Conservation (phyloP, 139 green algal genomes). For the Limnomonas spitsbergensis region DNA sequence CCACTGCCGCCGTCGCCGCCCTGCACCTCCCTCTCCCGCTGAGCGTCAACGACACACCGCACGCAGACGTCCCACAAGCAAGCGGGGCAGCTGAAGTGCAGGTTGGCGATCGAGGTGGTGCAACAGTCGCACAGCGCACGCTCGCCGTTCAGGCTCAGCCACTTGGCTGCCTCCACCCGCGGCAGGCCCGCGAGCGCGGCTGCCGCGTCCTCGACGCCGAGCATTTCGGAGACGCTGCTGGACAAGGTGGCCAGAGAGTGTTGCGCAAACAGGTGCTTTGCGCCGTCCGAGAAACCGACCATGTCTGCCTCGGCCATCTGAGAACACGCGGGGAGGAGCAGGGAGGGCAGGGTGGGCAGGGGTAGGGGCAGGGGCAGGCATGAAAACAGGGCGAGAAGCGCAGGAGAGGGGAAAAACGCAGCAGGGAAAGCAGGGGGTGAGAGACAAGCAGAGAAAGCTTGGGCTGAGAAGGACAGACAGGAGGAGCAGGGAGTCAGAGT, state of each 20-base stretch:
- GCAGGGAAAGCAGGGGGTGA: no score
- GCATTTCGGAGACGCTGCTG: not conserved
- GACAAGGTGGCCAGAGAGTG: not conserved
- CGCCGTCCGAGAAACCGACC: not conserved
- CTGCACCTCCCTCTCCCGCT: not conserved
- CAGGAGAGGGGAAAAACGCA: no score
- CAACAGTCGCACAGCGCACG: not conserved
- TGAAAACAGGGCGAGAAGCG: no score
- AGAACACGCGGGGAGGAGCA: no score
- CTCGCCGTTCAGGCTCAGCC: not conserved
- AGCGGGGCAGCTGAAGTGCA: not conserved
- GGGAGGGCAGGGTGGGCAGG: no score
- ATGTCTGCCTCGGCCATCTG: no score
- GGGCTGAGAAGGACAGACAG: no score
- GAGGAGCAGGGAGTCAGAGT: no score
- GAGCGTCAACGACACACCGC: not conserved
- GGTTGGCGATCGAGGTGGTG: constrained; percentile 10
- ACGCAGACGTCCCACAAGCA: constrained; percentile 1
- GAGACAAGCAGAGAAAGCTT: no score
- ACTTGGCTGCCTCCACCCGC: not conserved
- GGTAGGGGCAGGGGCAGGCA: no score
- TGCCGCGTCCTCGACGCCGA: not conserved
- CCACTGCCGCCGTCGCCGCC: not conserved
- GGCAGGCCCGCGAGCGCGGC: not conserved
- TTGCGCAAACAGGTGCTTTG: not conserved